These are phyloP conservation scores for Bifiguratus adelaidae DNA, from an alignment of 192 early-diverging fungal species.

Conservation along the genomic window DNA sequence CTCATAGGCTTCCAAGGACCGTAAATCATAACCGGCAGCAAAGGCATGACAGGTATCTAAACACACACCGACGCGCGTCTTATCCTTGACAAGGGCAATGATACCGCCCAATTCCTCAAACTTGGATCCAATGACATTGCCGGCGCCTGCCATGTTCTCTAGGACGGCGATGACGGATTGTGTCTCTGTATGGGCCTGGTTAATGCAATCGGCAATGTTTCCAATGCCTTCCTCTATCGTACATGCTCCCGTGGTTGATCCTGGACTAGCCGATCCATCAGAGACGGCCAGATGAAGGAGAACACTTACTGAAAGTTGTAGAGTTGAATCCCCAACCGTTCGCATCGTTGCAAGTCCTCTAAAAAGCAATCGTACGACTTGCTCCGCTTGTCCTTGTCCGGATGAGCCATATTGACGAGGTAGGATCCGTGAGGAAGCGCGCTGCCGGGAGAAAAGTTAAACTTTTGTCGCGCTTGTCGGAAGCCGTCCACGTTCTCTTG, in stretches of 20 bases:
- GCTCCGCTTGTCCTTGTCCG: conserved; percentile 24
- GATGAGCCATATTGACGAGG: conserved; percentile 40
- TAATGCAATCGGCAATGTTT: conserved; percentile 32
- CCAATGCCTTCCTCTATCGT: conserved; percentile 17
- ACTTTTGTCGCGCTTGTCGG: conserved; percentile 1
- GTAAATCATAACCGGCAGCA: conserved; percentile 45
- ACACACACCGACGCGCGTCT: conserved; percentile 42
- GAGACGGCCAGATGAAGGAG: too few relatives aligned
- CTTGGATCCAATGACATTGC: conserved; percentile 27
- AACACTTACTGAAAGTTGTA: conserved; percentile 41
- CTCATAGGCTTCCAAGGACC: conserved; percentile 28
- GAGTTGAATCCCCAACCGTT: conserved; percentile 28
- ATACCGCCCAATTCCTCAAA: conserved; percentile 36
- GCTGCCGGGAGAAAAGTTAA: conserved; percentile 10
- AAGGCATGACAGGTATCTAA: conserved; percentile 48
- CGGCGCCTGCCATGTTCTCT: conserved; percentile 46
- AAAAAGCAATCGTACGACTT: conserved; percentile 33
- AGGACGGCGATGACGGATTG: conserved; percentile 26
- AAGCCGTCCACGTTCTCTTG: conserved; percentile 14
- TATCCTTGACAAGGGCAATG: conserved; percentile 29
- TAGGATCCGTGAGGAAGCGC: conserved; percentile 43
- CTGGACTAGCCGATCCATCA: conserved; percentile 6
- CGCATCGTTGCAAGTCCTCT: conserved; percentile 38
- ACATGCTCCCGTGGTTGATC: conserved; percentile 22
- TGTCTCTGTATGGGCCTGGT: conserved; percentile 25